Base-by-base conservation (phyloP, 164 flowering plant species). In the Vitis amurensis region DNA sequence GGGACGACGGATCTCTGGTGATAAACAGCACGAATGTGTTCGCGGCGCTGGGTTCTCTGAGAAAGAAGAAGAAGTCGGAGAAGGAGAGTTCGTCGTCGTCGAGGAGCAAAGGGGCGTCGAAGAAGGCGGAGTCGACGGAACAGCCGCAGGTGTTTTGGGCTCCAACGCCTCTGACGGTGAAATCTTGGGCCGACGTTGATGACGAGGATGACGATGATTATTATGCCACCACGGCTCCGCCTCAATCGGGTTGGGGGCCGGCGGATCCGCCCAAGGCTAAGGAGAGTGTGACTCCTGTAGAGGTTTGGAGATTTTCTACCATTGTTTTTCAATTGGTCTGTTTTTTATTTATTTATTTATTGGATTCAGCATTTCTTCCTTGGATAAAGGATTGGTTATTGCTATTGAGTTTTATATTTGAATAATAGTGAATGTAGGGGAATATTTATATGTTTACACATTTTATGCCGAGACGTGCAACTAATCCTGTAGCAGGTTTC, bases 161-260 rank as follows among this genome's bases (percentile, higher is more conserved):
- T 9, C 90, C 91, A 3, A 71, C 88, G 17, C 88, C 88, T 9
- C 71, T 89, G 50, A 82, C 77, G 3, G 73, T 60, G 27, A 87
- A 86, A 70, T 86, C 87, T 0, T 87, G 93, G 93, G 93, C 91
- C 11, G 93, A 89, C 76, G 91, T 86, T 19, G 91, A 87, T 44
- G 93, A 88, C 19, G 89, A 87, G 50, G 86, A 83, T 71, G 93
- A 88, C 50, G 93, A 87, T 50, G 90, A 89, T 74, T 89, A 86
- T 71, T 85, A 74, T 68, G 87, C 84, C 30, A 80, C 88, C 17
- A 79, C 84, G 0, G 88, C 88, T 4, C 87, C 88, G 10, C 87
- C 83, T 48, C 79, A 59, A 56, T 30, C 83, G 1, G 77, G 72
- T 68, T 85, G 84, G 87, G 80, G 75, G 61, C 29, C 69, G n/a